Evolutionary conservation across 768 basidiomycete genomes (phyloP).

Genomic region (Cyclocybe cylindracea): DNA sequence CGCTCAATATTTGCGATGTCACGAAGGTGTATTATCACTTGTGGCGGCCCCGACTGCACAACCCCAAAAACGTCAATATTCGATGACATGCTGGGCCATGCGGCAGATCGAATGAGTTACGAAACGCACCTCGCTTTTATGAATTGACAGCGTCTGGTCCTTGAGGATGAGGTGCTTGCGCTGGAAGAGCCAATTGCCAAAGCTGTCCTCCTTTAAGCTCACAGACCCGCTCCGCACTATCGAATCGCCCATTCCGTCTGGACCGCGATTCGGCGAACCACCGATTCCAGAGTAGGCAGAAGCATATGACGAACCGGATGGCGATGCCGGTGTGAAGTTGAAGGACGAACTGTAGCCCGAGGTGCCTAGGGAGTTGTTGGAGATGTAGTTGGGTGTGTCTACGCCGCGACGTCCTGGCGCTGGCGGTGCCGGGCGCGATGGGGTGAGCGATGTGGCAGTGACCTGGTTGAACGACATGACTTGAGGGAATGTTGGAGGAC

Average conservation of each 20-base stretch:
- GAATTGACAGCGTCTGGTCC: slow-evolving; percentile 76
- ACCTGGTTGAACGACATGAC: slow-evolving; percentile 40
- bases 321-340: slow-evolving; percentile 48
- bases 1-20: slow-evolving; percentile 90
- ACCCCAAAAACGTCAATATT: slow-evolving; percentile 9
- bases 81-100: background rate
- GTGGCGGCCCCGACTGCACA: slow-evolving; percentile 51
- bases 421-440: slow-evolving; percentile 76
- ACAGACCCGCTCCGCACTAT: slow-evolving; percentile 73
- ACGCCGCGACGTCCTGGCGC: slow-evolving; percentile 55
- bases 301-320: slow-evolving; percentile 62
- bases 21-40: slow-evolving; percentile 62
- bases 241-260: slow-evolving; percentile 33
- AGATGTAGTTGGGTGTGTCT: slow-evolving; percentile 38
- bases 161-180: slow-evolving; percentile 88
- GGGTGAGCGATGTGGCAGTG: slow-evolving; percentile 62
- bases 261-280: slow-evolving; percentile 65
- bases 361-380: slow-evolving; percentile 44
- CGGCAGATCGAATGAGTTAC: slow-evolving; percentile 1
- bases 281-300: slow-evolving; percentile 81
- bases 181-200: slow-evolving; percentile 90
- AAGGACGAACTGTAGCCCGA: slow-evolving; percentile 65
- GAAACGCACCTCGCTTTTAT: slow-evolving; percentile 85
- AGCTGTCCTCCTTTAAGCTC: slow-evolving; percentile 91
- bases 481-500: background rate